Percentiles rank a stretch among this genome's conserved stretches.
phyloP scores from a whole-genome alignment of 331 rosid genomes.

The Quercus tomentella region DNA sequence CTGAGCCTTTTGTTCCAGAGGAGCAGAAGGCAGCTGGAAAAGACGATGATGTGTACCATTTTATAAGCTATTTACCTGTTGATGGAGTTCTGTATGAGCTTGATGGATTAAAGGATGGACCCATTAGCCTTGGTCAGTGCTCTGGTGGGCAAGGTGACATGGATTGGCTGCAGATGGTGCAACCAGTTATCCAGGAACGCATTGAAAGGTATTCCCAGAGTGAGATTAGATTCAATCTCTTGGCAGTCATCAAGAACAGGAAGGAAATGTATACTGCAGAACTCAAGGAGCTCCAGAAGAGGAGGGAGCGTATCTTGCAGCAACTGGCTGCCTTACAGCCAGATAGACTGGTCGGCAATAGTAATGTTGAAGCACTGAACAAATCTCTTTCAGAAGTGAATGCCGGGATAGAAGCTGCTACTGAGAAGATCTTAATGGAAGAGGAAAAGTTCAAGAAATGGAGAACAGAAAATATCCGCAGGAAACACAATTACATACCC shows the following conservation, averaged over 20 bases:
- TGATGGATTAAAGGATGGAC: slow-evolving; percentile 96
- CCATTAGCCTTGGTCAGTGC: slow-evolving; percentile 93
- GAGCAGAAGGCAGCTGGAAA: slow-evolving; percentile 80
- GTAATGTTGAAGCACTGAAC: slow-evolving; percentile 68
- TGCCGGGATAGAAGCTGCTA: slow-evolving; percentile 87
- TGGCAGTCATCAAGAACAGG: slow-evolving; percentile 86
- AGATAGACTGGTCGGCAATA: slow-evolving; percentile 54
- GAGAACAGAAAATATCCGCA: slow-evolving; percentile 82
- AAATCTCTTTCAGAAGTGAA: slow-evolving; percentile 82
- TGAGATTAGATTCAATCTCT: slow-evolving; percentile 88
- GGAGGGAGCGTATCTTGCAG: slow-evolving; percentile 92
- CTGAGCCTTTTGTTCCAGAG: slow-evolving; percentile 90
- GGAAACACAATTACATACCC: slow-evolving; percentile 97
- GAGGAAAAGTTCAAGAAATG: slow-evolving; percentile 87
- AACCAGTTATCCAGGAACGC: slow-evolving; percentile 91
- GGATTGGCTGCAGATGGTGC: slow-evolving; percentile 89
- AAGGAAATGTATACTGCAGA: slow-evolving; percentile 84
- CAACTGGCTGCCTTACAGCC: slow-evolving; percentile 65
- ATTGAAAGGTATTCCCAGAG: slow-evolving; percentile 83
- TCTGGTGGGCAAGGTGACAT: slow-evolving; percentile 78
- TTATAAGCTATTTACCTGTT: slow-evolving; percentile 90
- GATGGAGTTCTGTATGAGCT: slow-evolving; percentile 93
- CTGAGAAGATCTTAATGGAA: slow-evolving; percentile 89
- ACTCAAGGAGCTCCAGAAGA: slow-evolving; percentile 93
- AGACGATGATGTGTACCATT: slow-evolving; percentile 91